phyloP scores from a whole-genome alignment of 2,329 filamentous ascomycete genomes.

The Colletotrichum sp. region DNA sequence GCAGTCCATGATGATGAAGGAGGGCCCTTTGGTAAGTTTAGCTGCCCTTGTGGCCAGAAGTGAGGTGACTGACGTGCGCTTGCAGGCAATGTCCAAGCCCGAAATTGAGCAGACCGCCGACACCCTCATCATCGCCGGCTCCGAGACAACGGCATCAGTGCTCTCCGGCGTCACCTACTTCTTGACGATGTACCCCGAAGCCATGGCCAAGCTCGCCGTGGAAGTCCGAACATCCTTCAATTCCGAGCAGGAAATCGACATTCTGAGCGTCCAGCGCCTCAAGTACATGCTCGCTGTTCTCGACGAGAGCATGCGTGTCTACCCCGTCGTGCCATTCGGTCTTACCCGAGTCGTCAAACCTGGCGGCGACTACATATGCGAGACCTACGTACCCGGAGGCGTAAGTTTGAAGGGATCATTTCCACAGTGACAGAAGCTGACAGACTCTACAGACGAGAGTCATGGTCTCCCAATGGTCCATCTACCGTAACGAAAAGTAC shows the following conservation, averaged over 20 bases:
- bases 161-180: slow-evolving; percentile 45
- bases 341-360: slow-evolving; percentile 31
- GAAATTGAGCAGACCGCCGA: slow-evolving; percentile 19
- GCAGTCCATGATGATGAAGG: slow-evolving; percentile 21
- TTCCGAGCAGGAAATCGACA: slow-evolving; percentile 39
- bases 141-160: slow-evolving; percentile 50
- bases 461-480: slow-evolving; percentile 38
- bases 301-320: slow-evolving; percentile 43
- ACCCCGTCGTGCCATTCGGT: slow-evolving; percentile 31
- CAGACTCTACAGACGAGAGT: slow-evolving; percentile 27
- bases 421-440: not conserved
- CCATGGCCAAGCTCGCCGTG: slow-evolving; percentile 33
- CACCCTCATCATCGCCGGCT: slow-evolving; percentile 38
- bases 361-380: slow-evolving; percentile 36
- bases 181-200: slow-evolving; percentile 34
- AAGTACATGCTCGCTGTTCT: slow-evolving; percentile 45
- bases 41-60: rapidly evolving
- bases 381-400: slow-evolving; percentile 34
- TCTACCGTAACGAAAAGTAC: slow-evolving; percentile 25
- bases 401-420: slow-evolving; percentile 28
- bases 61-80: rapidly evolving
- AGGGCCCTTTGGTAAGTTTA: slow-evolving; percentile 8
- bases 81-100: slow-evolving; percentile 11
- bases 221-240: slow-evolving; percentile 45
- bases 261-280: slow-evolving; percentile 32